A percentile compares a stretch with the other conserved stretches of the same genome.
phyloP scores from a whole-genome alignment of 1,284 basidiomycete species.

The Tilletia walkeri region DNA sequence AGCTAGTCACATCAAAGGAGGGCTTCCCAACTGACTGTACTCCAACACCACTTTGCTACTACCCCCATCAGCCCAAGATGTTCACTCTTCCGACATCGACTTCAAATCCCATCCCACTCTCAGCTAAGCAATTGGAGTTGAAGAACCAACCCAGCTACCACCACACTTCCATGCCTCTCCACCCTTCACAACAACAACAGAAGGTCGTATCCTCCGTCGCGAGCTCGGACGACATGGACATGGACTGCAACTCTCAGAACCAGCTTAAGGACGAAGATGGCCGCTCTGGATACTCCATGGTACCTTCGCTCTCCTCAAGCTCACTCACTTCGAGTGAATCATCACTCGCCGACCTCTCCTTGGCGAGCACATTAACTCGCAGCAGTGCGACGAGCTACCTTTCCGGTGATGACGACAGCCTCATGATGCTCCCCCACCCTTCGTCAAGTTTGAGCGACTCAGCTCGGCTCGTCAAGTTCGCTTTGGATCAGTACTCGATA shows the following conservation, averaged over 20 bases:
- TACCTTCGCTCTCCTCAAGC: background rate
- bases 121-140: no score
- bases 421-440: background rate
- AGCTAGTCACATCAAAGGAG: no score
- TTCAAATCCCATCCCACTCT: no score
- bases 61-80: no score
- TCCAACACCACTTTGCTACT: no score
- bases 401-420: constrained; percentile 14
- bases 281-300: constrained; percentile 1
- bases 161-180: no score
- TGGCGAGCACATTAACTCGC: constrained; percentile 2
- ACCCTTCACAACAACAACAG: background rate
- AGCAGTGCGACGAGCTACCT: constrained; percentile 14
- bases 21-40: no score
- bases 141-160: no score
- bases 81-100: no score
- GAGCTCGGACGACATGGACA: constrained; percentile 6
- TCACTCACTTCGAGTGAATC: constrained; percentile 14
- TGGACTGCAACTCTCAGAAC: background rate
- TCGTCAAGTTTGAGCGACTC: constrained; percentile 10
- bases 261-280: background rate
- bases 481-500: constrained; percentile 5
- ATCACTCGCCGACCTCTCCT: constrained; percentile 14
- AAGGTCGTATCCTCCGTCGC: background rate
- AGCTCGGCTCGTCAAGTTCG: constrained; percentile 3